Base-by-base conservation (phyloP, 768 basidiomycete species). In the Tubosaeta sp. region DNA sequence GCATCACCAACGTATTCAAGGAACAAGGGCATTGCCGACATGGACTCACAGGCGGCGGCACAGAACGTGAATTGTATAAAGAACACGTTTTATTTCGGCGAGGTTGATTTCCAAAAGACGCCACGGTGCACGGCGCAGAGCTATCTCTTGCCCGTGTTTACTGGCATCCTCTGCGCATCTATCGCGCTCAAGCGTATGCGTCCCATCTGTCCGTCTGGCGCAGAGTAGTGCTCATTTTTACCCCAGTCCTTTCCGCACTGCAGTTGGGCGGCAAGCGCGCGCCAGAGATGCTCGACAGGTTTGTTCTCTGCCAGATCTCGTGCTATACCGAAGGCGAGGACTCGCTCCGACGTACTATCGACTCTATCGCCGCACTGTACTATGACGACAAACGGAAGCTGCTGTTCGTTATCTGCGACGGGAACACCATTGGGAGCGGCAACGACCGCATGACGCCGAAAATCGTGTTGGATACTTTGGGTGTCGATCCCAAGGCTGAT, bases 281-380 rank as follows among this genome's bases (percentile, higher is more conserved):
- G 9, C 94, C 94, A 0, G 94, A 96, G 66, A 73, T 92, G 68
- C 83, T 90, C 53, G 94, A 97, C 73, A 97, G 96, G 64, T 97
- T 97, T 59, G 81, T 96, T 22, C 74, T 95, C 10, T 94, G 93
- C 58, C 91, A 94, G 63, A 85, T 94, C 1, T 92, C 92, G 8
- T 95, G 94, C 67, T 97, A 96, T 60, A 96, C 94, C 2, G 94
- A 97, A 75, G 90, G 92, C 56, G 94, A 97, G 62, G 94, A 95
- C 57, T 94, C 93, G 1, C 76, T 96, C 13, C 85, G 94, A 7
- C 80, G 86, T 6, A 96, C 94, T 7, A 84, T 97, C 53, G 94
- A 95, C 64, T 93, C 92, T 3, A 79, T 97, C 29, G 90, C 93
- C 1, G 84, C 84, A 6, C 79, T 96, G 56, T 81, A 87, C 64